These are phyloP conservation scores for Eutrema heterophyllum DNA, from an alignment of 345 rosid genomes.

Conservation along the genomic window DNA sequence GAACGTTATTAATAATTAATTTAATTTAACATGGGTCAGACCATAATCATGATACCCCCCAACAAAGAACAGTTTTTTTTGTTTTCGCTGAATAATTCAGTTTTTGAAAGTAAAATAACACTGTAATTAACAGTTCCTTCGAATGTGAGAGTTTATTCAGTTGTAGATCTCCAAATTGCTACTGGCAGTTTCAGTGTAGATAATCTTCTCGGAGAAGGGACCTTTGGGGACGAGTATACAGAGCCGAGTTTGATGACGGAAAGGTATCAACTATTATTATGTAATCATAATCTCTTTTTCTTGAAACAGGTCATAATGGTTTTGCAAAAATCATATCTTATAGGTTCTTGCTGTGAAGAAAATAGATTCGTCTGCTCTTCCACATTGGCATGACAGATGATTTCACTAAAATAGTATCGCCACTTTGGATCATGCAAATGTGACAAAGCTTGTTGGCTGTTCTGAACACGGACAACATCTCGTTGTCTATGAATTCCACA, in stretches of 20 bases:
- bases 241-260: constrained; percentile 81
- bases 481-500: constrained; percentile 77
- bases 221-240: constrained; percentile 97
- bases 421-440: constrained; percentile 76
- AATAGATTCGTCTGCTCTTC: constrained; percentile 70
- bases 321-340: neutral
- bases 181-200: constrained; percentile 84
- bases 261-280: constrained; percentile 42
- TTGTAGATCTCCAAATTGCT: constrained; percentile 93
- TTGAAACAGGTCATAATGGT: neutral
- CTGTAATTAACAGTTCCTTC: constrained; percentile 35
- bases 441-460: constrained; percentile 84
- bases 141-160: constrained; percentile 65
- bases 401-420: constrained; percentile 77
- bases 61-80: neutral
- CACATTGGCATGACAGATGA: constrained; percentile 49
- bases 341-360: constrained; percentile 97
- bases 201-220: constrained; percentile 93
- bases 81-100: neutral
- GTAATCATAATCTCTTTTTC: neutral
- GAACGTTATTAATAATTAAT: neutral
- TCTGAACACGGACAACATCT: constrained; percentile 93
- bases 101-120: neutral
- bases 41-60: neutral
- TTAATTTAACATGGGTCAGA: neutral